phyloP scores from a whole-genome alignment of 805 yeast species.

The Yamadazyma scolyti region DNA sequence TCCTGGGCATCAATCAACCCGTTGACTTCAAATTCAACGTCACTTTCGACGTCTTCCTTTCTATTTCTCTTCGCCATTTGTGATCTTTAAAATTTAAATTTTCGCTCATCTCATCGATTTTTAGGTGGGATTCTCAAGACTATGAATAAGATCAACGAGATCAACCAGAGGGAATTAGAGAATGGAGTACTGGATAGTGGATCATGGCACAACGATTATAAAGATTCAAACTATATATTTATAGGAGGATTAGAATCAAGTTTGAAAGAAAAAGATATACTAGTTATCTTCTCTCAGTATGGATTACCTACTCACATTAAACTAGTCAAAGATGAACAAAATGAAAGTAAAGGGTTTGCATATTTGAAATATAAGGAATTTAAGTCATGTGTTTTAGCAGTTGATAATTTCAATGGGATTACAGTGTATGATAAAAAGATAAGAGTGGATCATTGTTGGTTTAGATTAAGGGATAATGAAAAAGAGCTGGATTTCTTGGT shows the following conservation, averaged over 20 bases:
- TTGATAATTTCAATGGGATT: slow-evolving; percentile 82
- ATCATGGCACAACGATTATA: slow-evolving; percentile 89
- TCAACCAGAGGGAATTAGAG: slow-evolving; percentile 68
- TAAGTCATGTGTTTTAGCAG: slow-evolving; percentile 75
- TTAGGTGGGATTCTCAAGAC: background rate
- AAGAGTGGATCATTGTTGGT: slow-evolving; percentile 71
- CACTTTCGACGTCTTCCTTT: slow-evolving; percentile 17
- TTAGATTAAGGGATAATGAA: slow-evolving; percentile 51
- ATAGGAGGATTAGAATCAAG: slow-evolving; percentile 70
- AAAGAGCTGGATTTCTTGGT: slow-evolving; percentile 40
- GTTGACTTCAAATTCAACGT: slow-evolving; percentile 26
- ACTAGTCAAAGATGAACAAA: slow-evolving; percentile 46
- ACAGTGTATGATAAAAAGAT: slow-evolving; percentile 45
- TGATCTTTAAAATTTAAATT: too few relatives aligned
- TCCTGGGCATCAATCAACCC: slow-evolving; percentile 37
- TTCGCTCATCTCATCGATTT: slow-evolving; percentile 1
- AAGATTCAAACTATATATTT: slow-evolving; percentile 70
- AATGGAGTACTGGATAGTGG: slow-evolving; percentile 53
- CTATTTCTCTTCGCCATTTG: slow-evolving; percentile 11
- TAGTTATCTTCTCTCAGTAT: slow-evolving; percentile 80
- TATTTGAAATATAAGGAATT: slow-evolving; percentile 81
- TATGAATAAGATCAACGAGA: slow-evolving; percentile 47
- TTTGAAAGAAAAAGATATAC: slow-evolving; percentile 69
- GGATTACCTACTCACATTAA: slow-evolving; percentile 81
- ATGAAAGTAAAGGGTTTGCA: slow-evolving; percentile 69